phyloP scores from a whole-genome alignment of 306 rosid genomes.

The Aeschynomene evenia region DNA sequence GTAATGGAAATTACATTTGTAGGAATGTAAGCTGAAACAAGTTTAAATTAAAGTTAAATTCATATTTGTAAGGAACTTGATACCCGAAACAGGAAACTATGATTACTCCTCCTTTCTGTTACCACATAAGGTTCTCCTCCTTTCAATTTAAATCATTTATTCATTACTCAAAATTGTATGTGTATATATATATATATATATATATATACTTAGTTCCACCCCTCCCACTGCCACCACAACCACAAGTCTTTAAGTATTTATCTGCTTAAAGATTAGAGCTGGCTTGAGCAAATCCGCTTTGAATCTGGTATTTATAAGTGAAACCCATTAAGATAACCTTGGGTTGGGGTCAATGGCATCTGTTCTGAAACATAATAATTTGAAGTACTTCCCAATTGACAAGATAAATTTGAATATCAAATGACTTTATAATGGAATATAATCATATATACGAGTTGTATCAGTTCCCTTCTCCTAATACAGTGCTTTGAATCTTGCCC shows the following conservation, averaged over 20 bases:
- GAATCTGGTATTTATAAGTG: slow-evolving; percentile 3
- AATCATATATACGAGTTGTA: background rate
- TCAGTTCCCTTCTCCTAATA: background rate
- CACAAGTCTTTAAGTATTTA: background rate
- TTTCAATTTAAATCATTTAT: background rate
- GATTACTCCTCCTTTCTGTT: background rate
- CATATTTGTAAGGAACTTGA: background rate
- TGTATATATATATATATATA: too few relatives aligned
- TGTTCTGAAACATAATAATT: slow-evolving; percentile 6
- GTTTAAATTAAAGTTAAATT: background rate
- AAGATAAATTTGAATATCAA: background rate
- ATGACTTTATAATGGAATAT: slow-evolving; percentile 9
- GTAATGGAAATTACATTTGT: too few relatives aligned
- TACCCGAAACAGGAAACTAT: background rate
- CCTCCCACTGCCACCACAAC: background rate
- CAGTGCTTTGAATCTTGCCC: slow-evolving; percentile 8
- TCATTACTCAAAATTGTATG: background rate
- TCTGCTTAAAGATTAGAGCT: background rate
- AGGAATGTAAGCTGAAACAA: too few relatives aligned
- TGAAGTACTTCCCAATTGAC: background rate
- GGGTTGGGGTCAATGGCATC: slow-evolving; percentile 11
- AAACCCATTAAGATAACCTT: background rate
- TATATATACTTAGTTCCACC: slow-evolving; percentile 13
- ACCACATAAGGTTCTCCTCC: background rate
- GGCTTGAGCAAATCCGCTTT: slow-evolving; percentile 4